Conservation (phyloP, 2,329 filamentous ascomycete species). For the Neurospora sp. region DNA sequence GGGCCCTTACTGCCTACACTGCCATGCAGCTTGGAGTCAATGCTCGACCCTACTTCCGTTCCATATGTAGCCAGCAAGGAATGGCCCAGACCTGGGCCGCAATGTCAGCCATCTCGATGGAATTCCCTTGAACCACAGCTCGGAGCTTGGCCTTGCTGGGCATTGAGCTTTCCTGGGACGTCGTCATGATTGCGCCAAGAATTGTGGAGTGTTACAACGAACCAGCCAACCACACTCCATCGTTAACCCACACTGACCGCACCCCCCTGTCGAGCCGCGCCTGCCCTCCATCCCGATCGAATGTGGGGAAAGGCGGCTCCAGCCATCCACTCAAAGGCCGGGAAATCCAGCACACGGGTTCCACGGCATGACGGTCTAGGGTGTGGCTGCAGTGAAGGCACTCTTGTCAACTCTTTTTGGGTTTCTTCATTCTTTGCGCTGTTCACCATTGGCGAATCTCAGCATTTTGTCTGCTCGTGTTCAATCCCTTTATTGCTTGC, state of each 20-base stretch:
- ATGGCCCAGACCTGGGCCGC: not conserved
- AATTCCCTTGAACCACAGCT: not conserved
- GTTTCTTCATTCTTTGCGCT: not conserved
- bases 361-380: not conserved
- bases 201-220: not conserved
- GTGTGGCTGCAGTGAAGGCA: not conserved
- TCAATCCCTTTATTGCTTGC: not conserved
- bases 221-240: not conserved
- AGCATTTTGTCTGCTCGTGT: not conserved
- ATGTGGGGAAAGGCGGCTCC: not conserved
- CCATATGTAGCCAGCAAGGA: not conserved
- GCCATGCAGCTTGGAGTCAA: not conserved
- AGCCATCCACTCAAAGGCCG: not conserved
- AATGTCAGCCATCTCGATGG: not conserved
- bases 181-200: not conserved
- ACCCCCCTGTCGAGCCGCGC: not conserved
- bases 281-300: not conserved
- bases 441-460: not conserved
- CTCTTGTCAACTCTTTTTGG: not conserved
- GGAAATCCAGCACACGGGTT: not conserved
- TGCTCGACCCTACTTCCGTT: not conserved
- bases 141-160: not conserved
- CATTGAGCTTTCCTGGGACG: not conserved
- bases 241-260: not conserved
- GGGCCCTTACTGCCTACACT: not conserved